phyloP scores from a whole-genome alignment of 371 early-diverging fungal species.

The Mucor racemosus region DNA sequence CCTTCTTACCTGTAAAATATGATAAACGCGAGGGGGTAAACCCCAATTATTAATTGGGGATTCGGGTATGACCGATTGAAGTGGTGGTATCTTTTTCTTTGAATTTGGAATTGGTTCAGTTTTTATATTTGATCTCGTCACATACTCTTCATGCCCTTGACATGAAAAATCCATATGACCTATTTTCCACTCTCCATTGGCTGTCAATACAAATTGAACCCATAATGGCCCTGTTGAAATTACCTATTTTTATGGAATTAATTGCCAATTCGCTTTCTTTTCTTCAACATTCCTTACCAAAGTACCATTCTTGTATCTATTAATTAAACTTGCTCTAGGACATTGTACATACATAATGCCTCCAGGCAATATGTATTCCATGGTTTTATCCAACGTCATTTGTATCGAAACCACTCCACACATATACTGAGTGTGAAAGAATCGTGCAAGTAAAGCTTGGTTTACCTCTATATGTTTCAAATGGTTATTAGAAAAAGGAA shows the following conservation, averaged over 20 bases:
- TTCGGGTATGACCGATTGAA: constrained; percentile 28
- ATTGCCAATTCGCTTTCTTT: neutral
- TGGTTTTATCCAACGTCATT: constrained; percentile 47
- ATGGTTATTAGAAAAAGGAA: neutral
- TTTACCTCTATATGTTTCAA: constrained; percentile 30
- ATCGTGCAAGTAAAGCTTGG: constrained; percentile 34
- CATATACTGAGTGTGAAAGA: constrained; percentile 47
- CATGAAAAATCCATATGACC: constrained; percentile 41
- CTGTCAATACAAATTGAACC: constrained; percentile 31
- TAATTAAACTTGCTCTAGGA: constrained; percentile 44
- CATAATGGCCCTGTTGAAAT: constrained; percentile 41
- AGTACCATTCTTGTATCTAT: constrained; percentile 39
- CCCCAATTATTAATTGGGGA: constrained; percentile 48
- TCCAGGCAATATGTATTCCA: constrained; percentile 43
- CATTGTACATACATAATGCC: constrained; percentile 47
- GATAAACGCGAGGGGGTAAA: constrained; percentile 34
- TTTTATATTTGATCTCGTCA: constrained; percentile 23
- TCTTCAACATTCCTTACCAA: constrained; percentile 29
- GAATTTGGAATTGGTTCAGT: constrained; percentile 21
- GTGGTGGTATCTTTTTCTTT: constrained; percentile 32
- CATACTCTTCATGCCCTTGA: constrained; percentile 41
- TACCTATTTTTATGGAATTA: constrained; percentile 16
- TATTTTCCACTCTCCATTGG: constrained; percentile 39
- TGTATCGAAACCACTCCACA: constrained; percentile 47
- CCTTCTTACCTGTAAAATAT: constrained; percentile 30